These are phyloP conservation scores for Knoxdaviesia capensis DNA, from an alignment of 2,329 filamentous ascomycete genomes.

Conservation along the genomic window DNA sequence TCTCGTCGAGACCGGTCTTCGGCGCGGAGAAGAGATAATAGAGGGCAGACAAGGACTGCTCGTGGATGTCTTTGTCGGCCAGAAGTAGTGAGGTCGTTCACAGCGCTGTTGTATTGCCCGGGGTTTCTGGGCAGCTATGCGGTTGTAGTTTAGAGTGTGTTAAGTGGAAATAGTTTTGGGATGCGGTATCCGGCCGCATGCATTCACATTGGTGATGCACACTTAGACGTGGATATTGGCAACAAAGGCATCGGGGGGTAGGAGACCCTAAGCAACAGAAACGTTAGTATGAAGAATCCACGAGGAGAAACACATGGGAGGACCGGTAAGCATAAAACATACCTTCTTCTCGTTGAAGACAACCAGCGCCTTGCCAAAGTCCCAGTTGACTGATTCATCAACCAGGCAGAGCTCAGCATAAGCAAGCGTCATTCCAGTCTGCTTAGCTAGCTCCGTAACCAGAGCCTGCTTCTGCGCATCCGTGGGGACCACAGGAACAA, in stretches of 20 bases:
- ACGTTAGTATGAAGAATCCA: background rate
- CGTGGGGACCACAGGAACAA: constrained; percentile 11
- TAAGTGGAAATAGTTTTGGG: too few species aligned
- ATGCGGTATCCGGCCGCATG: too few species aligned
- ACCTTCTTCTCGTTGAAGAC: constrained; percentile 63
- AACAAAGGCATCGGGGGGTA: constrained; percentile 5
- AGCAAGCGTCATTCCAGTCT: constrained; percentile 60
- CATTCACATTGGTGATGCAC: too few species aligned
- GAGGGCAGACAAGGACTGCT: too few species aligned
- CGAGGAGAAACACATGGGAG: too few species aligned
- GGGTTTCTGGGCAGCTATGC: too few species aligned
- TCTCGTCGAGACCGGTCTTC: too few species aligned
- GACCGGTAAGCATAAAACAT: constrained; percentile 5
- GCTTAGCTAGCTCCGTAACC: constrained; percentile 53
- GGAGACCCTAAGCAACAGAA: constrained; percentile 1
- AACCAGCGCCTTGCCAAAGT: constrained; percentile 52
- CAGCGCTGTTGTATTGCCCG: too few species aligned
- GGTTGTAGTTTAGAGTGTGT: too few species aligned
- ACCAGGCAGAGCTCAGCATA: constrained; percentile 68
- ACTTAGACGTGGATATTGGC: background rate
- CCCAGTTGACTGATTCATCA: constrained; percentile 47
- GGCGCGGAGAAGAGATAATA: too few species aligned
- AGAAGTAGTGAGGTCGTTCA: too few species aligned
- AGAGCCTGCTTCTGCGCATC: constrained; percentile 44
- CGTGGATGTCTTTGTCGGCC: too few species aligned